Base-by-base conservation (phyloP, 768 basidiomycete genomes). In the Mycena latifolia region DNA sequence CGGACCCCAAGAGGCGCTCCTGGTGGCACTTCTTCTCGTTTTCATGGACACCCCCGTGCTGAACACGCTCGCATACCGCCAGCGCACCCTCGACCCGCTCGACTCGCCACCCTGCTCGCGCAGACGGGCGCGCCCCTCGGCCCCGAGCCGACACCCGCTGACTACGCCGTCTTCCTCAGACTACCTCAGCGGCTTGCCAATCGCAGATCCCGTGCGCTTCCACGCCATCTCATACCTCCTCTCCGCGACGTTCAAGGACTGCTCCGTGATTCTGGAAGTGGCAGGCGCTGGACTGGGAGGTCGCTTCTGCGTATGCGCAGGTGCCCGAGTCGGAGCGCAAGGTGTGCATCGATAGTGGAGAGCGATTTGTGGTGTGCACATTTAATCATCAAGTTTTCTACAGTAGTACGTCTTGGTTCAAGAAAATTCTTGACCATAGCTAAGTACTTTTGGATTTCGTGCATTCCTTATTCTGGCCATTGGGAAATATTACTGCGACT, bases 241-340 rank as follows among this genome's bases (percentile, higher is more conserved):
- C 55, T 95, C 95, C 6, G 94, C 94, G 27, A 93, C 93, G 8
- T 95, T 99, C 85, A 99, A 99, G 76, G 97, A 99, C 77, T 99
- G 97, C 79, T 98, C 96, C 25, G 72, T 81, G 51, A 77, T 85
- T 64, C 64, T 80, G 72, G 41, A 85, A 85, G 69, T 99, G 95
- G 95, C 85, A 85, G 66, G 79, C 85, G 61, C 77, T 95, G 67
- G 96, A 99, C 77, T 74, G 77, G 58, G 82, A 85, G 67, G 93
- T 99, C 65, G 86, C 86, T 0, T 63, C 76, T 46, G 72, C 77
- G 37, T 89, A 89, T 72, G 54, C 24, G 4, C 53, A 37, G 39
- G 50, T 72, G 11, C 24, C 17, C 5, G 41, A 43, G 20, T 12
- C 20, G 31, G 51, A 66, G 10, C 50, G 57, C n/a, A 70, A 56